Percentiles rank a stretch among this genome's conserved stretches.
These are phyloP conservation scores for Epipyxis sp. DNA, from an alignment of 108 stramenopile genomes.

Conservation along the genomic window DNA sequence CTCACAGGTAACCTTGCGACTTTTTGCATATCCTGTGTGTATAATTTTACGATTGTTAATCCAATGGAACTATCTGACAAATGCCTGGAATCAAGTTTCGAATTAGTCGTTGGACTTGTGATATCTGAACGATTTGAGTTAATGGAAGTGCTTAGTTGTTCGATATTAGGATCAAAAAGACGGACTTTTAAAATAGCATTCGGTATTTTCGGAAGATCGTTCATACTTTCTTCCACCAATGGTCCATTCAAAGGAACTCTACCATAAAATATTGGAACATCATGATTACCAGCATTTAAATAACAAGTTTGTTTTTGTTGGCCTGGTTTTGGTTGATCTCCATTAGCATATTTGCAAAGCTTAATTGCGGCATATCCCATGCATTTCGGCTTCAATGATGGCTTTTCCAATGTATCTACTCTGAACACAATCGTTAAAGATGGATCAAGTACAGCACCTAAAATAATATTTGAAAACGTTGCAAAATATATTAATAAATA, in stretches of 20 bases:
- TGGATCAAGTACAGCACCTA: neutral
- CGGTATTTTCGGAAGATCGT: neutral
- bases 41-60: neutral
- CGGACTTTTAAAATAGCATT: neutral
- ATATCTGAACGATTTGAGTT: neutral
- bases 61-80: neutral
- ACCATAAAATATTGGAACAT: neutral
- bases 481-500: neutral
- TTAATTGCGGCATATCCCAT: constrained; percentile 2
- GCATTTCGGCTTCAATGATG: neutral
- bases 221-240: neutral
- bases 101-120: neutral
- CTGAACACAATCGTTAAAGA: neutral
- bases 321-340: neutral
- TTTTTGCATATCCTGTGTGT: neutral
- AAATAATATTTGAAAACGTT: neutral
- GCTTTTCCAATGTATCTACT: constrained; percentile 5
- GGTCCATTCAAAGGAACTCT: neutral
- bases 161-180: constrained; percentile 9
- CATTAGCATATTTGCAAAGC: neutral
- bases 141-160: neutral
- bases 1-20: neutral
- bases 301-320: neutral
- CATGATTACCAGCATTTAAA: neutral
- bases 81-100: neutral